Evolutionary conservation across 2,329 filamentous ascomycete species (phyloP).

Genomic region (Fusarium nematophilum): DNA sequence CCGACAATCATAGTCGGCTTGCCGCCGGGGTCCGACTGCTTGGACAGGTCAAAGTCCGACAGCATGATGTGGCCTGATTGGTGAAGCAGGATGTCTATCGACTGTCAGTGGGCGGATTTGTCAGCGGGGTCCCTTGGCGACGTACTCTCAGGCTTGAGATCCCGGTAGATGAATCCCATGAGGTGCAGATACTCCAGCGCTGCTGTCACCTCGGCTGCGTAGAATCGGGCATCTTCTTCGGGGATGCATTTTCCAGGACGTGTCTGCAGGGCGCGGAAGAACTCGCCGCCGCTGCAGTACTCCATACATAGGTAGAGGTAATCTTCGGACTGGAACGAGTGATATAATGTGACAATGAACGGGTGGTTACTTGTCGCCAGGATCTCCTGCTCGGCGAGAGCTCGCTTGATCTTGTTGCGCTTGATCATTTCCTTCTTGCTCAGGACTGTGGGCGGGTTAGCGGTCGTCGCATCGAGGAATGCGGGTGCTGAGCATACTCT

Average conservation of each 20-base stretch:
- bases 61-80: conserved; percentile 99
- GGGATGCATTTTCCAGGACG: conserved; percentile 96
- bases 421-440: conserved; percentile 99
- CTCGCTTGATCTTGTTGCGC: conserved; percentile 99
- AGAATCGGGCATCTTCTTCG: conserved; percentile 96
- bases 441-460: conserved; percentile 74
- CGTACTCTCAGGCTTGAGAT: conserved; percentile 95
- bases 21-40: conserved; percentile 95
- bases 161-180: conserved; percentile 99
- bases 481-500: conserved; percentile 70
- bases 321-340: conserved; percentile 99
- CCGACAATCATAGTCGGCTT: conserved; percentile 98
- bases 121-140: conserved; percentile 14
- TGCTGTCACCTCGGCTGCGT: conserved; percentile 96
- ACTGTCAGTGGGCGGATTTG: conserved; percentile 12
- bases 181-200: conserved; percentile 96
- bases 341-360: conserved; percentile 98
- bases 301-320: conserved; percentile 99
- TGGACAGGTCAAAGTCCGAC: conserved; percentile 97
- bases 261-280: conserved; percentile 96
- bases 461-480: not conserved
- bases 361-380: conserved; percentile 98
- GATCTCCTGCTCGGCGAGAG: conserved; percentile 97
- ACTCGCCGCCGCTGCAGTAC: conserved; percentile 98
- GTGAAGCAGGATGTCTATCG: conserved; percentile 89